Base-by-base conservation (phyloP, 1,284 basidiomycete genomes). In the Tylopilus sp. region DNA sequence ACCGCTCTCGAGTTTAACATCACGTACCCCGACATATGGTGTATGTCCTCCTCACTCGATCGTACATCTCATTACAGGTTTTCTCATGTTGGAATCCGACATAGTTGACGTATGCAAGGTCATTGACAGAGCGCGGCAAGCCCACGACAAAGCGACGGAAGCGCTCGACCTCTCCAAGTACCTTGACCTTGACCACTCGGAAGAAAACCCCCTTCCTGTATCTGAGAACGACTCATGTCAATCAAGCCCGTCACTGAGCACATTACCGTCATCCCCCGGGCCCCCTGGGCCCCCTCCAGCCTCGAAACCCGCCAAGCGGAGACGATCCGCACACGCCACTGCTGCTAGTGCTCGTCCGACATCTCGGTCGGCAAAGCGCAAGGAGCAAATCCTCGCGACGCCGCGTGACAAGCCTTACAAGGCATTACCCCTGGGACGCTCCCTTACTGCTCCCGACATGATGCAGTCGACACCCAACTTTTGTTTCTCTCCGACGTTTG, bases 371-470 rank as follows among this genome's bases (percentile, higher is more conserved):
- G 8, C 38, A 19, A 44, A 29, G 19, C 26, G 41, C 33, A 54
- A 41, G 45, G 45, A 49, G 12, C 49, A 38, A 19, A 49, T 44
- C 4, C 26, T 46, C 2, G 40, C 8, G 30, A 25, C 41, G 21
- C 2, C 53, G 38, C 48, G 38, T 6, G 41, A 41, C 12, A 15
- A 10, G 9, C 19, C 56, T 1, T 10, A 19, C 23, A 55, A 47
- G 28, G 26, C 9, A 8, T 16, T 26, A 19, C 41, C 38, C 3
- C 29, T 62, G 41, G 57, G 46, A 36, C 60, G 57, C 6, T 40
- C 54, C 5, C 38, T 51, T 31, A 52, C 61, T 5, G 48, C 62
- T 52, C 63, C 60, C 1, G 0, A 33, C 16, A 10, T 57, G n/a
- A 25, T 29, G 4, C 18, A 7, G 9, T 18, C 28, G 12, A 6